These are phyloP conservation scores for Hymenoscyphus salicellus DNA, from an alignment of 2,329 filamentous ascomycete species.

Conservation along the genomic window DNA sequence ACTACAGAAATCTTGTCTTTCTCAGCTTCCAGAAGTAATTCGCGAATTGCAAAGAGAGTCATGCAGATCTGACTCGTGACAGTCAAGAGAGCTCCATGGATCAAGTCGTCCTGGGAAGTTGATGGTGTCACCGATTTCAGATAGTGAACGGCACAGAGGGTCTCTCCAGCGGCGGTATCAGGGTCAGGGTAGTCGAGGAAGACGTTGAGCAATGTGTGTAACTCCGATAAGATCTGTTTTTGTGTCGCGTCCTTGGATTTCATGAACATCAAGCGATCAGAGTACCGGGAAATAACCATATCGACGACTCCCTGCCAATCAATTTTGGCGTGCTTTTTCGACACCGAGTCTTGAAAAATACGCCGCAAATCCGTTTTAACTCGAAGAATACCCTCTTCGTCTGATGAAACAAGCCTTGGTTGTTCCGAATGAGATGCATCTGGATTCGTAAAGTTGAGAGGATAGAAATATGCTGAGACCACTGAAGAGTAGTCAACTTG, in stretches of 20 bases:
- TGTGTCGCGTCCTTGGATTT: conserved; percentile 9
- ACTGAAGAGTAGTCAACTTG: conserved; percentile 32
- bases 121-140: conserved; percentile 36
- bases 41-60: conserved; percentile 28
- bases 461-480: conserved; percentile 33
- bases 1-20: background rate
- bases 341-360: conserved; percentile 34
- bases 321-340: conserved; percentile 6
- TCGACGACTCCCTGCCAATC: conserved; percentile 66
- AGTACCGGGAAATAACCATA: conserved; percentile 62
- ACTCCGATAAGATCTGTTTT: conserved; percentile 37
- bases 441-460: conserved; percentile 32
- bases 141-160: conserved; percentile 49
- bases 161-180: conserved; percentile 40
- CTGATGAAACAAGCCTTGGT: conserved; percentile 23
- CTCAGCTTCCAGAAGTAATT: conserved; percentile 13
- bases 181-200: conserved; percentile 45
- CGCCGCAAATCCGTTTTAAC: conserved; percentile 45
- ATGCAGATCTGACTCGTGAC: conserved; percentile 44
- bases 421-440: conserved; percentile 20
- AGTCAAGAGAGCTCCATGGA: conserved; percentile 43
- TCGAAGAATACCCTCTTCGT: conserved; percentile 30
- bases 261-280: conserved; percentile 46
- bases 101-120: conserved; percentile 45
- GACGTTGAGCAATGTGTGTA: conserved; percentile 42